These are phyloP conservation scores for Pythium biforme DNA, from an alignment of 352 stramenopile species.

Conservation along the genomic window DNA sequence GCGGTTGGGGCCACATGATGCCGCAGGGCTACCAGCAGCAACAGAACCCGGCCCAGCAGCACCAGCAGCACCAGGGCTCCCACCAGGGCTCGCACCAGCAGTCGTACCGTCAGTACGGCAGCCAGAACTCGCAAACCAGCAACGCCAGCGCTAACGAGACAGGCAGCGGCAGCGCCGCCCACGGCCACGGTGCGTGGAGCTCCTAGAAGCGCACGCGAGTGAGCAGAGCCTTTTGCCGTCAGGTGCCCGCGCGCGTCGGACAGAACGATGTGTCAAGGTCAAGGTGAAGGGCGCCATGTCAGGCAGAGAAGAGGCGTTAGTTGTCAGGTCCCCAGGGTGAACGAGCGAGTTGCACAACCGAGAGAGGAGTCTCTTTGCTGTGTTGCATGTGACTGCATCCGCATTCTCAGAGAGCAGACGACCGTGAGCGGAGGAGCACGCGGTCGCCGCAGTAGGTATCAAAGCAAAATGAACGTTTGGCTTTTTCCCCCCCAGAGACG, in stretches of 20 bases:
- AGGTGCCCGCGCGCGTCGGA: not conserved
- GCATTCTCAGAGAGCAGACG: not conserved
- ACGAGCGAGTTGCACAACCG: not conserved
- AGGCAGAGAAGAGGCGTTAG: not conserved
- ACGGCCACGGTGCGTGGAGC: constrained; percentile 57
- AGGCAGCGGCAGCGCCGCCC: constrained; percentile 33
- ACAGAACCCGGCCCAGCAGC: constrained; percentile 59
- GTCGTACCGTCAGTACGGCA: constrained; percentile 77
- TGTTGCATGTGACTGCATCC: constrained; percentile 9
- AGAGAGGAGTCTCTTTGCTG: not conserved
- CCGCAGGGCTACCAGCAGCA: constrained; percentile 83
- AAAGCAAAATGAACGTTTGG: constrained; percentile 8
- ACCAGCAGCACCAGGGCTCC: constrained; percentile 72
- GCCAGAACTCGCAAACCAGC: constrained; percentile 36
- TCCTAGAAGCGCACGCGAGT: constrained; percentile 39
- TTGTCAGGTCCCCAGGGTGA: constrained; percentile 7
- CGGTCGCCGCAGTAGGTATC: constrained; percentile 2
- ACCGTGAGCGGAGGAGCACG: not conserved
- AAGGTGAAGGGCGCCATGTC: not conserved
- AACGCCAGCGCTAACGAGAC: constrained; percentile 44
- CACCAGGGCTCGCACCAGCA: constrained; percentile 68
- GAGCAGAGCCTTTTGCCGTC: not conserved
- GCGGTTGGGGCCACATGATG: constrained; percentile 82
- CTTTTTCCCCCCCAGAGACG: not conserved
- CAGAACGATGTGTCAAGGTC: not conserved